Percentiles rank a stretch among this genome's conserved stretches.
phyloP scores from a whole-genome alignment of 331 rosid species.

The Quercus tomentella region DNA sequence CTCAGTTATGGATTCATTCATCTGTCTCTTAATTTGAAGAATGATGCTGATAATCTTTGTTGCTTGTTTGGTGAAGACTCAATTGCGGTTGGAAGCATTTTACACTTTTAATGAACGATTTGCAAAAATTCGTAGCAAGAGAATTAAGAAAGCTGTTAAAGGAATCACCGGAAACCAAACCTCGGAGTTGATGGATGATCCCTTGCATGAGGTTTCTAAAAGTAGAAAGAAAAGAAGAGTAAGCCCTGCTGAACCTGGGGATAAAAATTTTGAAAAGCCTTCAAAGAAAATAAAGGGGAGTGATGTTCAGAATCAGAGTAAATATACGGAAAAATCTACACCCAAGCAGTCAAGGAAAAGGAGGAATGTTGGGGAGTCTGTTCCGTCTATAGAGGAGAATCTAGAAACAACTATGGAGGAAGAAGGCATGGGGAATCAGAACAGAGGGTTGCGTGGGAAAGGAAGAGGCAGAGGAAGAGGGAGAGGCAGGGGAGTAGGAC shows the following conservation, averaged over 20 bases:
- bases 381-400: slow-evolving; percentile 28
- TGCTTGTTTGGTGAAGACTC: slow-evolving; percentile 61
- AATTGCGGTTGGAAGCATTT: slow-evolving; percentile 89
- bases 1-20: not conserved
- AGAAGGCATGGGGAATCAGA: slow-evolving; percentile 27
- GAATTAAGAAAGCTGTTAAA: slow-evolving; percentile 82
- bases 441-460: slow-evolving; percentile 22
- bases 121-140: slow-evolving; percentile 92
- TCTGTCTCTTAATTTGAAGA: not conserved
- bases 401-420: slow-evolving; percentile 18
- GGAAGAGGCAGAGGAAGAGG: slow-evolving; percentile 32
- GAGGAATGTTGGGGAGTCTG: slow-evolving; percentile 28
- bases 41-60: slow-evolving; percentile 22
- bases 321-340: slow-evolving; percentile 27
- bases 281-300: slow-evolving; percentile 29
- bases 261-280: slow-evolving; percentile 29
- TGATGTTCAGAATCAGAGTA: slow-evolving; percentile 18
- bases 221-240: slow-evolving; percentile 21
- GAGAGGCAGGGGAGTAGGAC: slow-evolving; percentile 34
- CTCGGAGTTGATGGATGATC: slow-evolving; percentile 40
- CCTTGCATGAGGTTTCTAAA: slow-evolving; percentile 29
- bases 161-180: slow-evolving; percentile 67
- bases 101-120: slow-evolving; percentile 85
- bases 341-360: slow-evolving; percentile 50
- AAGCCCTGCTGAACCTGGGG: slow-evolving; percentile 35